A percentile compares a stretch with the other conserved stretches of the same genome.
These are phyloP conservation scores for Zymoseptoria tritici DNA, from an alignment of 2,329 filamentous ascomycete genomes.

Conservation along the genomic window DNA sequence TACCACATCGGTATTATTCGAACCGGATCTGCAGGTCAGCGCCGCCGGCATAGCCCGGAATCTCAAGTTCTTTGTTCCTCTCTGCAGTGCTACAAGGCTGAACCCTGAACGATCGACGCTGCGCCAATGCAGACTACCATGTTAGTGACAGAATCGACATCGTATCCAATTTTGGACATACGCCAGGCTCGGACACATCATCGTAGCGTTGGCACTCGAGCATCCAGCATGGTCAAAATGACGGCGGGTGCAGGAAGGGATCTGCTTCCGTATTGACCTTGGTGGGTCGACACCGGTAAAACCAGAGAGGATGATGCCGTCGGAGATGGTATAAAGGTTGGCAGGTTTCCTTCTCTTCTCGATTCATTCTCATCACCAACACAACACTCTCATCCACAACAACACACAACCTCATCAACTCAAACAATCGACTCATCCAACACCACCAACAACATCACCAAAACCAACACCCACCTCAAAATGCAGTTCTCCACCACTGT, in stretches of 20 bases:
- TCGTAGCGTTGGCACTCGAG: neutral
- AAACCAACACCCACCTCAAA: constrained; percentile 7
- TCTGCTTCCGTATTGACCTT: neutral
- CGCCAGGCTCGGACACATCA: neutral
- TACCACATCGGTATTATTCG: neutral
- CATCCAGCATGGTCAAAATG: neutral
- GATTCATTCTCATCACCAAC: neutral
- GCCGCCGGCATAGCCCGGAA: neutral
- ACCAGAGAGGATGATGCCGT: neutral
- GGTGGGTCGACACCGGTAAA: neutral
- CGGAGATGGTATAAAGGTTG: neutral
- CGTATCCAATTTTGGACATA: neutral
- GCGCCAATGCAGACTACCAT: neutral
- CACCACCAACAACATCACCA: constrained; percentile 2
- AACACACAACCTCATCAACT: neutral
- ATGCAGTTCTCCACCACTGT: constrained; percentile 15
- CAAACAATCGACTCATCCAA: neutral
- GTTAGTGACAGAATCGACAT: neutral
- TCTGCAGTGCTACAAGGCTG: neutral
- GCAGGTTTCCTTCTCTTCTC: neutral
- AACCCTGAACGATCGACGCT: neutral
- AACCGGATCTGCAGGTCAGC: neutral
- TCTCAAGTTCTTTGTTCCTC: neutral
- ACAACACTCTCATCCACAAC: neutral
- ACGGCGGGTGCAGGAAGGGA: neutral